Base-by-base conservation (phyloP, 352 stramenopile genomes). In the Globisporangium uncinulatum region DNA sequence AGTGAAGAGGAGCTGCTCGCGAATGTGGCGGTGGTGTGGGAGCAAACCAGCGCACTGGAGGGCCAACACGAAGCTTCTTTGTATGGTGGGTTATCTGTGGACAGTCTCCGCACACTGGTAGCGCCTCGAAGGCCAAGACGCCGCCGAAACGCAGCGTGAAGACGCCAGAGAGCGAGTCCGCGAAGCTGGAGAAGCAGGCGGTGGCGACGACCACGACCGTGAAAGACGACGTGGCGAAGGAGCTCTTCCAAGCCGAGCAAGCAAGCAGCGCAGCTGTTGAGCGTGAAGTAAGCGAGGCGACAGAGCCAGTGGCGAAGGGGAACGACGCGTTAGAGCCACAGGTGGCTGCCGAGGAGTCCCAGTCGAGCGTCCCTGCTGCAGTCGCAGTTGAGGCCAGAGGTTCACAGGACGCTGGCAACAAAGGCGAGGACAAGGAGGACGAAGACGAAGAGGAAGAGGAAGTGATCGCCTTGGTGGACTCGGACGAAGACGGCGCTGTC, bases 361-460 rank as follows among this genome's bases (percentile, higher is more conserved):
- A n/a, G 19, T 3, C 45, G 29, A 20, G 8, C 14, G 45, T 36
- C 20, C 10, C 45, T 11, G 46, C n/a, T 32, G 24, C 34, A 15
- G 32, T 57, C 10, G 63, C 46, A 41, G 50, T 11, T 8, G 41
- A 59, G 32, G 49, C 34, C 17, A 59, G n/a, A n/a, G n/a, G 32
- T 37, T 9, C 45, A 8, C 9, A 20, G 13, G 45, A 19, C 10
- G 46, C n/a, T 32, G 24, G 31, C 15, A 41, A 59, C 14, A 61
- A 51, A 45, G 50, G 4, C n/a, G 41, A 61, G 32, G 49, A 41
- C 17, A 59, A 63, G 4, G 48, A 61, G 6, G n/a, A n/a, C n/a
- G n/a, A n/a, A n/a, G n/a, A n/a, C n/a, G 69, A 82, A 32, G 67
- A 80, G 36, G 70, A 78, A 15, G 70, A 79, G 37, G 71, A 79